These are phyloP conservation scores for Hyphodiscus sp. DNA, from an alignment of 2,329 filamentous ascomycete species.

Conservation along the genomic window DNA sequence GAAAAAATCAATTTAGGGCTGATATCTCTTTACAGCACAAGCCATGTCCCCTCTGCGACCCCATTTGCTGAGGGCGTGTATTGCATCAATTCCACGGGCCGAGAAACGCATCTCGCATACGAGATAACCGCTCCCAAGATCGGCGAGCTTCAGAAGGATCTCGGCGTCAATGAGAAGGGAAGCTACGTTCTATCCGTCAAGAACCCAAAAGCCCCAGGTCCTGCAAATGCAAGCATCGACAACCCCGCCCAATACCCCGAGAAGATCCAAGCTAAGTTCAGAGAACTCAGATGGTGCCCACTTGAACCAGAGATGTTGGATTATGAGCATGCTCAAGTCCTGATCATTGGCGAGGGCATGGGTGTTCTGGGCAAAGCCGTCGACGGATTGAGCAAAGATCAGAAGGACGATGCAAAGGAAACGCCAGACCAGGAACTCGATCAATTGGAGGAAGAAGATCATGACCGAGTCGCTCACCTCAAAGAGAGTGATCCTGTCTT, in stretches of 20 bases:
- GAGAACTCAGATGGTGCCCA: constrained; percentile 66
- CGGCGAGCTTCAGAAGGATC: constrained; percentile 65
- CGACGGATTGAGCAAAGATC: constrained; percentile 47
- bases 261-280: constrained; percentile 67
- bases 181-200: constrained; percentile 75
- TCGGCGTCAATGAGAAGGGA: constrained; percentile 65
- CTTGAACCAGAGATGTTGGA: constrained; percentile 68
- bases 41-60: constrained; percentile 58
- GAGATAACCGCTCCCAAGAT: constrained; percentile 65
- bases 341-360: constrained; percentile 67
- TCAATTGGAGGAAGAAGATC: constrained; percentile 34
- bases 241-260: constrained; percentile 64
- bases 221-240: constrained; percentile 55
- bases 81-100: constrained; percentile 65
- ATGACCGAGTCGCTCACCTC: constrained; percentile 36
- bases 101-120: constrained; percentile 73
- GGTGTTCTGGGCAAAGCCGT: constrained; percentile 50
- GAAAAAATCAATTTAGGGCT: neutral
- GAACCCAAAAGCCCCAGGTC: constrained; percentile 67
- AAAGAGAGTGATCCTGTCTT: constrained; percentile 42
- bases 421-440: constrained; percentile 40
- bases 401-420: constrained; percentile 51
- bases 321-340: constrained; percentile 67
- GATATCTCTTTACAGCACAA: constrained; percentile 37
- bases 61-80: constrained; percentile 85